A percentile compares a stretch with the other conserved stretches of the same genome.
Evolutionary conservation across 441 rosid genomes (phyloP).

Genomic region (Breynia disticha): DNA sequence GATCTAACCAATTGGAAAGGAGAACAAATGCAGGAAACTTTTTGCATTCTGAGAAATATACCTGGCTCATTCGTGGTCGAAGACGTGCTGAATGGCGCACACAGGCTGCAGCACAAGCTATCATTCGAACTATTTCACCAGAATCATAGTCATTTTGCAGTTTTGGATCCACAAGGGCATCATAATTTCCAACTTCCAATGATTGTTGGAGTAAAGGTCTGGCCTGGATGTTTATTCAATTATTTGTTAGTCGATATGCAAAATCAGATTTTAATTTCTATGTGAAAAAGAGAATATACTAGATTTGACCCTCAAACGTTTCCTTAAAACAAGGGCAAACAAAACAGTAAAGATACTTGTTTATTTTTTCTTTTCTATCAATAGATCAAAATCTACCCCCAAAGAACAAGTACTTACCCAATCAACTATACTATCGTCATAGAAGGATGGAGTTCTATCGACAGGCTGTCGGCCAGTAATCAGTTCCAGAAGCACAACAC

Average conservation of each 20-base stretch:
- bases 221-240: constrained; percentile 42
- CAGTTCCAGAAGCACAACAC: constrained; percentile 88
- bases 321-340: neutral
- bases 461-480: constrained; percentile 77
- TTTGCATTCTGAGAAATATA: constrained; percentile 22
- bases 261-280: neutral
- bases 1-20: neutral
- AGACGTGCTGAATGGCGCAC: constrained; percentile 70
- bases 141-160: constrained; percentile 45
- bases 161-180: constrained; percentile 48
- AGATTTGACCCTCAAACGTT: neutral
- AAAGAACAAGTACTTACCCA: constrained; percentile 47
- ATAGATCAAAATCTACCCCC: neutral
- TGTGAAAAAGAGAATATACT: neutral
- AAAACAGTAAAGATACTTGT: neutral
- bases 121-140: constrained; percentile 71
- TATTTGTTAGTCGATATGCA: constrained; percentile 7
- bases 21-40: neutral
- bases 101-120: constrained; percentile 80
- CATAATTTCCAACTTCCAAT: constrained; percentile 50
- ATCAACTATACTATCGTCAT: constrained; percentile 84
- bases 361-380: too few species aligned
- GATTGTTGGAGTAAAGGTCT: constrained; percentile 69
- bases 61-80: constrained; percentile 89
- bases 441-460: constrained; percentile 39